phyloP scores from a whole-genome alignment of 345 rosid species.

The Camelina sativa region DNA sequence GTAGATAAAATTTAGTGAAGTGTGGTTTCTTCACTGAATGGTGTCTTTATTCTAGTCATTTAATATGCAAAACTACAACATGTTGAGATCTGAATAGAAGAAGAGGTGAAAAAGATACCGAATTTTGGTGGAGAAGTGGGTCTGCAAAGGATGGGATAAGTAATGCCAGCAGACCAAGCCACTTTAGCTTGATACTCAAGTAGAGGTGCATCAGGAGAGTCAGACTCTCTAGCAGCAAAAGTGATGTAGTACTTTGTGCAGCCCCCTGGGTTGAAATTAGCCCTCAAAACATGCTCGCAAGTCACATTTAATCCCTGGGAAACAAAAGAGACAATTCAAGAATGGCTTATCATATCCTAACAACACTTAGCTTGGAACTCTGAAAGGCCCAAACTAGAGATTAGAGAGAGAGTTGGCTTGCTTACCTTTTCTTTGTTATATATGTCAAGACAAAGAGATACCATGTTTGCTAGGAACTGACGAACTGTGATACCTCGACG shows the following conservation, averaged over 20 bases:
- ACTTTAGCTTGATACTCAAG: conserved; percentile 34
- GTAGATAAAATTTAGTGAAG: too few species aligned
- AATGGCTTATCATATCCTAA: too few species aligned
- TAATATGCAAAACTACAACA: too few species aligned
- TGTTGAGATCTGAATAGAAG: too few species aligned
- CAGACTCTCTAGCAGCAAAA: conserved; percentile 24
- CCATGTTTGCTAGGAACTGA: not conserved
- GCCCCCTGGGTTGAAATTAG: conserved; percentile 22
- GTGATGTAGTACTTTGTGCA: conserved; percentile 25
- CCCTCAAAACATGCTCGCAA: conserved; percentile 1
- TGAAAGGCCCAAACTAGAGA: too few species aligned
- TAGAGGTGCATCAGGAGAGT: conserved; percentile 15
- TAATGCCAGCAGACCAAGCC: not conserved
- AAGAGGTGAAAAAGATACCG: too few species aligned
- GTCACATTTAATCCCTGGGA: not conserved
- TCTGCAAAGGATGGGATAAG: conserved; percentile 34
- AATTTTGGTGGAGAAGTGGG: not conserved
- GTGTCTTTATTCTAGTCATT: too few species aligned
- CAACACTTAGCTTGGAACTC: too few species aligned
- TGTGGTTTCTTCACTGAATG: too few species aligned
- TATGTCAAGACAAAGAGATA: not conserved
- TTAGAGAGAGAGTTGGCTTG: too few species aligned
- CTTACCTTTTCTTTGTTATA: not conserved
- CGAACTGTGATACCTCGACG: not conserved
- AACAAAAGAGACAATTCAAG: not conserved